Evolutionary conservation across 2,329 filamentous ascomycete species (phyloP), one percentile per base, ranked within the genome.

Genomic region (Thielaviopsis ethacetica): DNA sequence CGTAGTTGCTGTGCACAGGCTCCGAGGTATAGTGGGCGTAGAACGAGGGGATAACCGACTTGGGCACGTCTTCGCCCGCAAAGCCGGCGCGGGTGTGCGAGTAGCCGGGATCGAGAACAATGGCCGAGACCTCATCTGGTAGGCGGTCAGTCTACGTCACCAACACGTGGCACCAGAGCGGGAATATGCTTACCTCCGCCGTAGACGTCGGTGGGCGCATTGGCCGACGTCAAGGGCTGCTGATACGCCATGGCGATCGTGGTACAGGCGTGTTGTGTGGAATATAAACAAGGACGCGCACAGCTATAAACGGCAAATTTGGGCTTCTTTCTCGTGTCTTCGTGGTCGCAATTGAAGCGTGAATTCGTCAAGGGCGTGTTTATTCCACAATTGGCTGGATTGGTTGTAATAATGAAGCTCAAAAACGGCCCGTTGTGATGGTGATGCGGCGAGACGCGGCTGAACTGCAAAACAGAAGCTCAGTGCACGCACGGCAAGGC

Each of bases 61-160:
- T 97, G 65, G 93, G 93, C 0, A 90, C 86, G 73, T 98, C 93
- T 80, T 98, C 94, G 68, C 94, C 93, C 13, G 94, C 94, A 68
- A 97, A 98, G 61, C 93, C 93, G 62, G 91, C 93, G 72, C 94
- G 90, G 49, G 88, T 91, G 65, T 83, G 85, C 68, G 87, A 88
- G 74, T 90, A 96, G 62, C 94, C 93, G 2, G 93, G 88, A 69
- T 98, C 93, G 68, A 98, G 88, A 44, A 98, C 88, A 65, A 98
- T 86, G 57, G 94, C 94, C 41, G 91, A 94, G 64, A 98, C 91
- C 76, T 98, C 93, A 76, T 98, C 93, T 95, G 66, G 30, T n/a
- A 24, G 56, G 57, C 30, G 57, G 56, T 56, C 56, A 61, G 47
- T 24, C 61, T 53, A 27, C 56, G 56, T 59, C 47, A 54, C 30